These are phyloP conservation scores for Drosera spatulata DNA, from an alignment of 179 eudicot species.

Conservation along the genomic window DNA sequence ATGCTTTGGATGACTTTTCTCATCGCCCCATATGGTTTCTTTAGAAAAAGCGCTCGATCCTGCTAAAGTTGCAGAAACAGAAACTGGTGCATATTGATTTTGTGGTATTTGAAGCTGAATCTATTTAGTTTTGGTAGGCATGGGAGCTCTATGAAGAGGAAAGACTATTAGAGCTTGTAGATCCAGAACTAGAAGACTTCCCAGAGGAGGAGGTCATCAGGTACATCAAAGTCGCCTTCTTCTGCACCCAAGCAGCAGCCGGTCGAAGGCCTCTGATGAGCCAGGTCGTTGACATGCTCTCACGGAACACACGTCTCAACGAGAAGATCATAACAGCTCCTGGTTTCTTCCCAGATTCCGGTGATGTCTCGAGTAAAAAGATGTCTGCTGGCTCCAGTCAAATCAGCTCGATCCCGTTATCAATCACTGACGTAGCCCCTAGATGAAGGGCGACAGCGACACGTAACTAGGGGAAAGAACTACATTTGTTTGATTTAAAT, in stretches of 20 bases:
- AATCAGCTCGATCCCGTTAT: no score
- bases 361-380: no score
- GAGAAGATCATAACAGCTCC: constrained; percentile 68
- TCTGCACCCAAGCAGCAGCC: constrained; percentile 75
- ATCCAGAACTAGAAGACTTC: constrained; percentile 47
- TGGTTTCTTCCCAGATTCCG: constrained; percentile 11
- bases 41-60: no score
- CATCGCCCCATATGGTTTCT: no score
- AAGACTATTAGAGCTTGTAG: constrained; percentile 62
- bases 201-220: constrained; percentile 45
- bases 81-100: no score
- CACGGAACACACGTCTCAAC: constrained; percentile 42
- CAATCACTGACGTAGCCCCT: no score
- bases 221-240: constrained; percentile 76
- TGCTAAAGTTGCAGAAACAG: no score
- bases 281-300: constrained; percentile 75
- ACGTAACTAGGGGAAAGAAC: no score
- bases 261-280: constrained; percentile 74
- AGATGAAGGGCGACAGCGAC: no score
- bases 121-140: constrained; percentile 28
- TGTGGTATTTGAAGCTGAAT: neutral
- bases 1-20: no score
- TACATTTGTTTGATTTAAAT: no score
- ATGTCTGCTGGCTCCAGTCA: no score
- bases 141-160: constrained; percentile 76